Evolutionary conservation across 108 stramenopile genomes (phyloP), one percentile per base, ranked within the genome.

Genomic region (Ochromonas danica): DNA sequence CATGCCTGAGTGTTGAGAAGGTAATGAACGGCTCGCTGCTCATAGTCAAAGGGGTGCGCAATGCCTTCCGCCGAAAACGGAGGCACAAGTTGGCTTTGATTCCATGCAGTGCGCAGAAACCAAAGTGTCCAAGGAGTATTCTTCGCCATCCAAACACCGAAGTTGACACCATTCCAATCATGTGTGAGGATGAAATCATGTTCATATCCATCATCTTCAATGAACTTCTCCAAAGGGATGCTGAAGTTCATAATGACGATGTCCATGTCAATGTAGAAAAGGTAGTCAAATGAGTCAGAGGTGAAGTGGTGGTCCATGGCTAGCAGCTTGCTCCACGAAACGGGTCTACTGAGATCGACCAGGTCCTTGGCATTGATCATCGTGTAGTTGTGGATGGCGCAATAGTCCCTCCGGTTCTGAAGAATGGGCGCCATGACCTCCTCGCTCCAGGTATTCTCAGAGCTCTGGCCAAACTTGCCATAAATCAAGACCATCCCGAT

Each of bases 21-120:
- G 81, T 71, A 86, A 81, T 86, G 85, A 42, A 86, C 33, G 0
- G 84, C 85, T 1, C 85, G 81, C 78, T 86, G 83, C 40, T 80
- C 71, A 57, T 74, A 83, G 30, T 80, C 39, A 70, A 83, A 80
- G 30, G 79, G 79, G 0, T 45, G 57, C 22, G 61, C 78, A 30
- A n/a, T 33, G 42, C 72, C 79, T 40, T 84, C 42, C 79, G 70
- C 60, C 41, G 84, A 82, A 2, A 61, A 1, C 40, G 0, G 0
- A 43, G 28, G 25, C 22, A 67, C 14, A 14, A 81, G 22, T 62
- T 81, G 83, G n/a, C 42, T 36, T 41, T 82, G 83, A 35, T 81
- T 83, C 78, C 78, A 84, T 77, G 79, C 77, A 38, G 39, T 40
- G 1, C 77, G 17, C 81, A 85, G 40, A n/a, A 85, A 62, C 81